Evolutionary conservation across 441 rosid genomes (phyloP).

Genomic region (Populus hybrid): DNA sequence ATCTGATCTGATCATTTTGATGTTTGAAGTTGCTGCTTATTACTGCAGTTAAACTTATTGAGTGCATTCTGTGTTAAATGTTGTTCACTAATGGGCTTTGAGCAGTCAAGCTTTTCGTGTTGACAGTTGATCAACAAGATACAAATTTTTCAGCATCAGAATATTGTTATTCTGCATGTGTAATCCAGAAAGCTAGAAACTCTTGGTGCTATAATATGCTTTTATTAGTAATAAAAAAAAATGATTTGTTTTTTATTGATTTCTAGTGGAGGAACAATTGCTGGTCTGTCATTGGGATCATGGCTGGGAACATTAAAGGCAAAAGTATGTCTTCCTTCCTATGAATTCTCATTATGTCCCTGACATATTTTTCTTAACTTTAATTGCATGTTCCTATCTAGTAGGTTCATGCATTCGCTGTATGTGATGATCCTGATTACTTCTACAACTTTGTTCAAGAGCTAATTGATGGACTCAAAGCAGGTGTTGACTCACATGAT

Average conservation of each 20-base stretch:
- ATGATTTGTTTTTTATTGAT: constrained; percentile 19
- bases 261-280: constrained; percentile 83
- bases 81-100: neutral
- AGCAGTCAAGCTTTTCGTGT: neutral
- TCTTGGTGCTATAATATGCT: neutral
- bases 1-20: neutral
- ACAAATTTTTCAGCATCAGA: neutral
- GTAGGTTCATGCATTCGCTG: constrained; percentile 95
- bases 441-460: constrained; percentile 81
- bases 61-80: neutral
- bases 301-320: constrained; percentile 72
- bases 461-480: constrained; percentile 74
- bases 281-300: constrained; percentile 87
- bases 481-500: constrained; percentile 69
- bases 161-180: neutral
- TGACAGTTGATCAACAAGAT: neutral
- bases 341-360: constrained; percentile 4
- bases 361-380: constrained; percentile 8
- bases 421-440: constrained; percentile 92
- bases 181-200: neutral
- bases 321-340: constrained; percentile 47
- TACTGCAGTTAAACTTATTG: neutral
- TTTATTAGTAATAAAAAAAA: neutral
- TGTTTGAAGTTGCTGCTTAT: neutral
- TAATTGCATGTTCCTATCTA: constrained; percentile 12